Evolutionary conservation across 2,329 filamentous ascomycete genomes (phyloP), one percentile per base, ranked within the genome.

Genomic region (Colletotrichum tanaceti): DNA sequence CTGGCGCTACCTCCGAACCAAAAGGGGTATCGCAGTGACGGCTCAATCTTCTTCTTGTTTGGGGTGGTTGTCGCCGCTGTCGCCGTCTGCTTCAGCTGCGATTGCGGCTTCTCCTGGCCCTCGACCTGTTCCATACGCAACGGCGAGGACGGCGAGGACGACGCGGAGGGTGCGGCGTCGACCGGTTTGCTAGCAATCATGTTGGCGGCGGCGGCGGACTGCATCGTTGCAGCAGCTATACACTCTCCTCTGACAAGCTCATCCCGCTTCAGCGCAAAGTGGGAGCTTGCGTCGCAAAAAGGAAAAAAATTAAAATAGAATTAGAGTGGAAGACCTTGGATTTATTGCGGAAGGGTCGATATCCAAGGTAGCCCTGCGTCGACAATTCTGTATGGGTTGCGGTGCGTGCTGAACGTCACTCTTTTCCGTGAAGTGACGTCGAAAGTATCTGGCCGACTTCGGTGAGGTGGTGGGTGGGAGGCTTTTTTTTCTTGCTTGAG

Each of bases 1-100:
- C 93, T 96, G 58, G 95, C 94, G 78, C 93, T 97, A 64, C 96
- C 96, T 72, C 96, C 96, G 79, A 99, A 98, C 96, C 95, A 98
- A 81, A 95, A 95, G 11, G 92, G 92, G 81, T 95, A 95, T 70
- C 82, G 81, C 49, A 86, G 77, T 2, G 81, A 72, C 39, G 73
- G 77, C 71, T 77, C 75, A 71, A 82, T 81, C 75, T 82, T 80
- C 73, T 80, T 77, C 65, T 75, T 74, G 39, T 70, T 61, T 14
- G 32, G 32, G 32, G 62, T 39, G 62, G 41, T 46, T 64, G 63
- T 18, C 55, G 44, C 41, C 39, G 24, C 18, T 28, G 49, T 24
- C 20, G 49, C 32, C 32, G 38, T 11, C 24, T 24, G 47, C 52
- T 64, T 66, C 58, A 53, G 38, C 57, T 68, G 54, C 20, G 75